Evolutionary conservation across 345 rosid species (phyloP), one percentile per base, ranked within the genome.

Genomic region (Gossypioides kirkii): DNA sequence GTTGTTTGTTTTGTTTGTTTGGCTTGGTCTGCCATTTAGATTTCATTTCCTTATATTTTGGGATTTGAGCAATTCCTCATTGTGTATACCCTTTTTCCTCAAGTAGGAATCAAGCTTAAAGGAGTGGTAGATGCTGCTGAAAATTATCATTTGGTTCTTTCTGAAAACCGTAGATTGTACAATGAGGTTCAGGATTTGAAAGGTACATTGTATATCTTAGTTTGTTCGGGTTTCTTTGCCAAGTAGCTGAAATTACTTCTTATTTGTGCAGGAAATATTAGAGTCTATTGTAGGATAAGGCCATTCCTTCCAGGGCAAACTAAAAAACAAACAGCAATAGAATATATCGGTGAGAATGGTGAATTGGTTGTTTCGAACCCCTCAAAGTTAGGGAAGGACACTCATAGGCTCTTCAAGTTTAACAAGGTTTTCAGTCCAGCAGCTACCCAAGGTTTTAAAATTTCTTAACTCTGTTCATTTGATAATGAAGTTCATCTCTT

Each of bases 111-210:
- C 74, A 93, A 87, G 85, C 92, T 96, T 76, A 89, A 85, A 84
- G 92, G 89, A 78, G 80, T 96, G 61, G 87, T 81, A 60, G 90
- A 91, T 78, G 96, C 96, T 79, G 96, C 98, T 5, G 87, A 87
- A 80, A 91, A 87, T 78, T 96, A 96, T 74, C 96, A 91, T 80
- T 69, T 76, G 6, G 89, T 93, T 69, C 93, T 93, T 76, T 86
- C 85, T 46, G 99, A 96, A 86, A 96, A 96, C 74, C 83, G 98
- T 71, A 91, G 77, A 78, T 71, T 96, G 79, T 96, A 93, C 82
- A 96, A 93, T 74, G 99, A 96, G 85, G 89, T 96, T 81, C 99
- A 93, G 71, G 99, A 96, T 77, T 73, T 96, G 84, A 96, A 96
- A 90, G 99, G 99, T 96, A 84, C 45, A 75, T 63, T 14, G 17